Conservation (phyloP, 495 filamentous ascomycete genomes). For the Aspergillus bertholletiae region DNA sequence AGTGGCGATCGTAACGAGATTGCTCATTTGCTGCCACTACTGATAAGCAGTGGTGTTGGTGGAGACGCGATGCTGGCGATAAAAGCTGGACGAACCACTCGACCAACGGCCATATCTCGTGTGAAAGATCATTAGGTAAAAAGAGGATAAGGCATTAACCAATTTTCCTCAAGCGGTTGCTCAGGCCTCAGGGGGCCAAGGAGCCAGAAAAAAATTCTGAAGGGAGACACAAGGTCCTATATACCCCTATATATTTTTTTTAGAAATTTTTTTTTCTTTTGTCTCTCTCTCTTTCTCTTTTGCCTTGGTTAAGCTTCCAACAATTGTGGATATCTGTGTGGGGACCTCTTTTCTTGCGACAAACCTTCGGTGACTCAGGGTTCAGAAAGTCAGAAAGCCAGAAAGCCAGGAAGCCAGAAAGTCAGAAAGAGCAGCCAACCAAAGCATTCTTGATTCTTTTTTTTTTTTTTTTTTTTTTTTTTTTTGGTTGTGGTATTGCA, state of each 20-base stretch:
- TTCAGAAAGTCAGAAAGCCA: not conserved
- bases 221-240: too few relatives aligned
- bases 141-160: not conserved
- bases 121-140: not conserved
- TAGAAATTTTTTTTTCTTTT: not conserved
- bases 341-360: not conserved
- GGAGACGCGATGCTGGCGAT: not conserved
- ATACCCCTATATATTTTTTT: too few relatives aligned
- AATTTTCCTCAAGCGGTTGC: not conserved
- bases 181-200: not conserved
- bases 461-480: too few relatives aligned
- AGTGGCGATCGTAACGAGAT: slow-evolving; percentile 13
- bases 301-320: not conserved
- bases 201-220: not conserved
- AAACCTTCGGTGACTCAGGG: not conserved
- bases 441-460: too few relatives aligned
- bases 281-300: not conserved
- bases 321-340: not conserved
- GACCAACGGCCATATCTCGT: not conserved
- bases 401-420: too few relatives aligned
- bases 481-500: too few relatives aligned
- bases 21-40: slow-evolving; percentile 6
- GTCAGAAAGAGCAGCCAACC: too few relatives aligned
- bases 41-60: slow-evolving; percentile 16
- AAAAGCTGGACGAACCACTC: not conserved